Percentiles rank a stretch among this genome's conserved stretches.
Evolutionary conservation across 164 flowering plant genomes (phyloP).

Genomic region (Santalum album): DNA sequence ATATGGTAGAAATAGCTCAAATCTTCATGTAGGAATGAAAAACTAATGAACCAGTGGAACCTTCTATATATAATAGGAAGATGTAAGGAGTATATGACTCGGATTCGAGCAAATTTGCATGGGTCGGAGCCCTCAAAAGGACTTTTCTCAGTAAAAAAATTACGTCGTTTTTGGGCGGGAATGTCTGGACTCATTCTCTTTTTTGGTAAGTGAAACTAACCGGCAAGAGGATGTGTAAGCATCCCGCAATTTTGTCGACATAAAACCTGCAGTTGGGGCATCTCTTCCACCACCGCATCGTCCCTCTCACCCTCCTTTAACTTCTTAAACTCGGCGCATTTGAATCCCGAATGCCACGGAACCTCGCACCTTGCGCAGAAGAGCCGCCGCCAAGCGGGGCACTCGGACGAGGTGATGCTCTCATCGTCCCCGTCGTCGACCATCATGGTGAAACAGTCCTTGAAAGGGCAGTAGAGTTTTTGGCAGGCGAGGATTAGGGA

Average conservation of each 20-base stretch:
- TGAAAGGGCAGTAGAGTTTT: slow-evolving; percentile 23
- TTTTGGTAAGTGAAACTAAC: slow-evolving; percentile 12
- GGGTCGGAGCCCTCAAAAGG: no score
- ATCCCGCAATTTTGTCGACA: slow-evolving; percentile 37
- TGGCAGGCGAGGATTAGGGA: slow-evolving; percentile 6
- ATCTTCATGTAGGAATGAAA: no score
- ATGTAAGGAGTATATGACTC: no score
- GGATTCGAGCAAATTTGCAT: no score
- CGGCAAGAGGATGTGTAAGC: slow-evolving; percentile 41
- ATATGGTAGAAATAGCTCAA: not conserved
- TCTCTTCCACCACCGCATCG: slow-evolving; percentile 31
- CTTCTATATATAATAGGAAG: no score
- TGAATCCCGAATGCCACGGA: slow-evolving; percentile 26
- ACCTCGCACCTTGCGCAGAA: slow-evolving; percentile 38
- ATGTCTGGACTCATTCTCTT: no score
- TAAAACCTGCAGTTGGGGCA: slow-evolving; percentile 36
- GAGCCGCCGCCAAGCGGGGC: slow-evolving; percentile 28
- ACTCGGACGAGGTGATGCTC: slow-evolving; percentile 19
- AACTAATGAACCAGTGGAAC: no score
- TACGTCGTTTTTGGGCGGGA: no score
- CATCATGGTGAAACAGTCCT: slow-evolving; percentile 23
- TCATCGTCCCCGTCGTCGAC: slow-evolving; percentile 14
- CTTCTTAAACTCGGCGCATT: slow-evolving; percentile 23
- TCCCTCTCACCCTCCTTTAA: slow-evolving; percentile 13
- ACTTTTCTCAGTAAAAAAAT: no score